These are phyloP conservation scores for Striga asiatica DNA, from an alignment of 257 asterid genomes.

Conservation along the genomic window DNA sequence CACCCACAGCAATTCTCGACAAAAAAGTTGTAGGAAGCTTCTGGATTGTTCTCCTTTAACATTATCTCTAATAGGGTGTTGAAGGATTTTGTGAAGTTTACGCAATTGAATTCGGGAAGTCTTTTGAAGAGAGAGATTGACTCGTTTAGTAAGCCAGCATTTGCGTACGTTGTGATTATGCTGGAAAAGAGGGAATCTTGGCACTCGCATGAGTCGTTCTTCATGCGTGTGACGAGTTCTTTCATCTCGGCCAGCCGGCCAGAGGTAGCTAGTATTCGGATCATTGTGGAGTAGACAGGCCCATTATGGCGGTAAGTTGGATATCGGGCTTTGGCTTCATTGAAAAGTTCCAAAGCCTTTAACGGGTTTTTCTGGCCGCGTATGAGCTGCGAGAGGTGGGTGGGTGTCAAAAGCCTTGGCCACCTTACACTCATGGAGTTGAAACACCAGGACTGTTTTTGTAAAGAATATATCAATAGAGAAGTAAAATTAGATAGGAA, in stretches of 20 bases:
- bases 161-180: slow-evolving; percentile 47
- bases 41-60: slow-evolving; percentile 52
- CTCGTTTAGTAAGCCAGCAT: slow-evolving; percentile 51
- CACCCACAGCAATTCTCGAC: slow-evolving; percentile 59
- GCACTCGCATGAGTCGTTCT: slow-evolving; percentile 69
- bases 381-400: slow-evolving; percentile 59
- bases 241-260: slow-evolving; percentile 66
- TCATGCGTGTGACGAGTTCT: slow-evolving; percentile 52
- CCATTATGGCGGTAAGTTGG: slow-evolving; percentile 73
- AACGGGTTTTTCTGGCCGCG: slow-evolving; percentile 64
- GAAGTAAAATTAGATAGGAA: not conserved
- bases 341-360: slow-evolving; percentile 65
- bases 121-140: slow-evolving; percentile 58
- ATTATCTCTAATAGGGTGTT: slow-evolving; percentile 63
- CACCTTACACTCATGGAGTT: slow-evolving; percentile 55
- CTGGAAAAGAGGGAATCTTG: slow-evolving; percentile 51
- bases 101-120: slow-evolving; percentile 74
- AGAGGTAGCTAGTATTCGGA: slow-evolving; percentile 49
- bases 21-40: slow-evolving; percentile 44
- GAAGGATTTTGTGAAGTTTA: slow-evolving; percentile 61
- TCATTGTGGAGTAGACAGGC: slow-evolving; percentile 64
- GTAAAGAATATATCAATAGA: not conserved
- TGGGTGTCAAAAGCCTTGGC: slow-evolving; percentile 74
- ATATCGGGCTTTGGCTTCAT: slow-evolving; percentile 49
- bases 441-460: slow-evolving; percentile 7